Evolutionary conservation across 306 rosid genomes (phyloP).

Genomic region (Sesbania bispinosa): DNA sequence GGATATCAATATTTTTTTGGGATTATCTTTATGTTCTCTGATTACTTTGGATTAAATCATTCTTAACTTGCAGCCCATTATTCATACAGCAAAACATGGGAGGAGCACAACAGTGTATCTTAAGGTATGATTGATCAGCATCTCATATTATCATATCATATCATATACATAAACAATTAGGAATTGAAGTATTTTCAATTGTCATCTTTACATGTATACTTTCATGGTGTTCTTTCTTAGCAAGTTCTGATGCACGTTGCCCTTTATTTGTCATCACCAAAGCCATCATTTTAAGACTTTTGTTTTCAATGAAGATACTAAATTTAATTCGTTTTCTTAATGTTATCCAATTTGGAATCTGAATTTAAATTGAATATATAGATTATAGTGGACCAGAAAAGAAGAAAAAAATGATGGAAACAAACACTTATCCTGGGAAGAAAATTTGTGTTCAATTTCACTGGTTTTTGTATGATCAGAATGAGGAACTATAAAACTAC

Average conservation of each 20-base stretch:
- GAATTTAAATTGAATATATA: background rate
- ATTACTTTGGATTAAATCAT: slow-evolving; percentile 18
- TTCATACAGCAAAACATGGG: slow-evolving; percentile 48
- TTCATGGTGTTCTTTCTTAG: slow-evolving; percentile 14
- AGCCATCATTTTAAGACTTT: slow-evolving; percentile 1
- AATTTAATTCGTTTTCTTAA: background rate
- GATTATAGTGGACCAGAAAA: background rate
- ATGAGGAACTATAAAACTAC: background rate
- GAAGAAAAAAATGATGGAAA: background rate
- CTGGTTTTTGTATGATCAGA: background rate
- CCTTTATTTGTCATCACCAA: slow-evolving; percentile 7
- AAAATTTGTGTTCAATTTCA: background rate
- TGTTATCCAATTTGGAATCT: background rate
- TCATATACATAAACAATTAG: slow-evolving; percentile 19
- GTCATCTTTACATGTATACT: slow-evolving; percentile 5
- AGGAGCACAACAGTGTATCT: slow-evolving; percentile 17
- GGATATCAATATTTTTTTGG: slow-evolving; percentile 2
- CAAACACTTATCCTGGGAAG: no score
- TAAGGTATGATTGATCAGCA: slow-evolving; percentile 19
- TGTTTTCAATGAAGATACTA: background rate
- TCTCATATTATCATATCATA: slow-evolving; percentile 19
- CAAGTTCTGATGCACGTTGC: slow-evolving; percentile 23
- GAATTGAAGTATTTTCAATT: slow-evolving; percentile 18
- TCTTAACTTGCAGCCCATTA: slow-evolving; percentile 40
- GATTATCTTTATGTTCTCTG: slow-evolving; percentile 8